Base-by-base conservation (phyloP, 2,329 filamentous ascomycete species). In the Albifimbria verrucaria region DNA sequence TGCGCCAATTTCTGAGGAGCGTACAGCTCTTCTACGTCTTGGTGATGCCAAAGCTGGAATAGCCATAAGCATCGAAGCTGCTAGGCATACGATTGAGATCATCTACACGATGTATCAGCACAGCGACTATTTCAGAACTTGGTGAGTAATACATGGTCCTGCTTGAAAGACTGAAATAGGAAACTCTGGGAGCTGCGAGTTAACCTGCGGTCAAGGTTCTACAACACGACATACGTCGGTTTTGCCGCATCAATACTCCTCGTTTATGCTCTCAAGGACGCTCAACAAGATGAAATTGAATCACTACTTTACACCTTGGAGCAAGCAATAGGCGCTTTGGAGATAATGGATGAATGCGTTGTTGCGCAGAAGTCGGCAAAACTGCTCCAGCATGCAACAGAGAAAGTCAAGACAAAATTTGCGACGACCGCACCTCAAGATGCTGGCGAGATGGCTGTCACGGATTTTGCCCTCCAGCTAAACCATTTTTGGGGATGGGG, bases 181-280 rank as follows among this genome's bases (percentile, higher is more conserved):
- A 43, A 7, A 43, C 20, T 32, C 9, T 32, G 9, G 7, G 26
- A 32, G 26, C 26, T 7, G 15, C 20, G 6, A 15, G 2, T 20
- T 24, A 36, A 32, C 25, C n/a, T n/a, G 7, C 17, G 26, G 22
- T 17, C 18, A 6, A 66, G 64, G 64, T 67, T 65, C 50, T 65
- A 66, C 51, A 67, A 67, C 49, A 66, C 63, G 2, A 67, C 63
- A 9, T 67, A 67, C 50, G 62, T 59, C 2, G 57, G 62, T 18
- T 67, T 67, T 36, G 63, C 65, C 4, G 60, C 65, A 11, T 65
- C 64, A 18, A 59, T 66, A 26, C 61, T 66, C 26, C 56, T 67
- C 11, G 59, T 66, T 3, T 65, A 66, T 55, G 51, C 59, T 39
- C 60, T 56, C 20, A 59, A 62, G 28, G 59, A 62, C 39, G 51